Evolutionary conservation across 1,284 basidiomycete genomes (phyloP).

Genomic region (Sporisorium reilianum): DNA sequence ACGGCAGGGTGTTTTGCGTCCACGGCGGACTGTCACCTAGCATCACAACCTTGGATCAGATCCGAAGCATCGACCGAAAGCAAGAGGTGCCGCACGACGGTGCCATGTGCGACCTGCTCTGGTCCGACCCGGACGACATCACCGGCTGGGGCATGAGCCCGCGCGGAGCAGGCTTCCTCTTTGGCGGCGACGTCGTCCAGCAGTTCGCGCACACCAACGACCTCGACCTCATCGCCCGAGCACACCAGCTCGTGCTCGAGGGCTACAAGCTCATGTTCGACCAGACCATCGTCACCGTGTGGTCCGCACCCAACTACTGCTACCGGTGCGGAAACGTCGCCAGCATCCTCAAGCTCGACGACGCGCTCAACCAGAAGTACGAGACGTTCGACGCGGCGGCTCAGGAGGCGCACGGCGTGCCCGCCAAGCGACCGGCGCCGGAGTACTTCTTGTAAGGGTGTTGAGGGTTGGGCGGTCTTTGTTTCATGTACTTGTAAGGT

Average conservation of each 20-base stretch:
- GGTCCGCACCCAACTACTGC: slow-evolving; percentile 99
- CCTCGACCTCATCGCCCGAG: slow-evolving; percentile 93
- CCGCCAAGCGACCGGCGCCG: slow-evolving; percentile 62
- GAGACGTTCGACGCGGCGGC: slow-evolving; percentile 64
- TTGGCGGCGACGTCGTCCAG: slow-evolving; percentile 91
- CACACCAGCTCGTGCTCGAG: slow-evolving; percentile 96
- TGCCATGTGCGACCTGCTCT: slow-evolving; percentile 96
- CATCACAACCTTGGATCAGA: slow-evolving; percentile 72
- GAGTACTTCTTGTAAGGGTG: slow-evolving; percentile 61
- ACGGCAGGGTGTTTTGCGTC: slow-evolving; percentile 90
- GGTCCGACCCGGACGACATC: slow-evolving; percentile 90
- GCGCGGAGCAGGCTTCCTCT: slow-evolving; percentile 93
- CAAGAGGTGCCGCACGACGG: slow-evolving; percentile 99
- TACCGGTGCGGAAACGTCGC: slow-evolving; percentile 73
- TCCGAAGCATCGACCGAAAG: slow-evolving; percentile 92
- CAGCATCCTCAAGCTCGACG: slow-evolving; percentile 65
- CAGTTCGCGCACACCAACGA: slow-evolving; percentile 89
- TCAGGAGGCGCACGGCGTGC: slow-evolving; percentile 64
- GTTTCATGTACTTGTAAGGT: slow-evolving; percentile 6
- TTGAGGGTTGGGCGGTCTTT: too few relatives aligned
- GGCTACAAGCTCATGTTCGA: slow-evolving; percentile 99
- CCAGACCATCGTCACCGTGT: slow-evolving; percentile 93
- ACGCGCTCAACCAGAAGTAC: slow-evolving; percentile 67
- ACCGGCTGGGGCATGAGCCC: slow-evolving; percentile 87
- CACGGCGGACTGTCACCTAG: slow-evolving; percentile 86